These are phyloP conservation scores for Quercus glauca DNA, from an alignment of 306 rosid genomes.

Conservation along the genomic window DNA sequence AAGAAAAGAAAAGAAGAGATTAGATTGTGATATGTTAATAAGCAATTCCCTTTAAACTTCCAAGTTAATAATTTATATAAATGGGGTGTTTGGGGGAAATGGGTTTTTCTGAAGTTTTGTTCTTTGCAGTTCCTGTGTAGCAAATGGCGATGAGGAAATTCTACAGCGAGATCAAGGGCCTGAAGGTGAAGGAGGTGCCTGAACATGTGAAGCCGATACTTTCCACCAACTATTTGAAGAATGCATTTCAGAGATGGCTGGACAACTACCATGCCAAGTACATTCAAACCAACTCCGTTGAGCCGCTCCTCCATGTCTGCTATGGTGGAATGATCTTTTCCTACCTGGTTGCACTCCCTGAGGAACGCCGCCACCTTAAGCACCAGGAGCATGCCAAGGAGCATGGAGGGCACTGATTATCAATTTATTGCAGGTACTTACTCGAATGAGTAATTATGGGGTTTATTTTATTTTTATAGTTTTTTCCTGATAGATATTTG, in stretches of 20 bases:
- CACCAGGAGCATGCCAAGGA: slow-evolving; percentile 65
- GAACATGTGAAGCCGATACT: slow-evolving; percentile 59
- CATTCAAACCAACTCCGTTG: slow-evolving; percentile 64
- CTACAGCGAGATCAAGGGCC: slow-evolving; percentile 68
- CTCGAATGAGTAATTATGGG: background rate
- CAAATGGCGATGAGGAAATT: slow-evolving; percentile 68
- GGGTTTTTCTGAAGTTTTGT: background rate
- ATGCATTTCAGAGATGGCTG: slow-evolving; percentile 37
- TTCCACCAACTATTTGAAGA: slow-evolving; percentile 47
- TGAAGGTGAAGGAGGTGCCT: slow-evolving; percentile 68
- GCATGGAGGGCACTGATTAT: slow-evolving; percentile 55
- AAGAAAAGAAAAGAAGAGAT: too few species aligned
- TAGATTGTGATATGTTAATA: too few species aligned
- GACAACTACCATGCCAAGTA: slow-evolving; percentile 78
- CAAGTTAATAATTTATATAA: too few species aligned
- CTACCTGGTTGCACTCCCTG: slow-evolving; percentile 77
- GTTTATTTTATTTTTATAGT: background rate
- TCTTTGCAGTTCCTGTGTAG: background rate
- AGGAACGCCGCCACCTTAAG: slow-evolving; percentile 82
- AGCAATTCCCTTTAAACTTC: too few species aligned
- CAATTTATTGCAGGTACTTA: slow-evolving; percentile 13
- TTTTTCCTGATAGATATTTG: background rate
- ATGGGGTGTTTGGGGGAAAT: background rate
- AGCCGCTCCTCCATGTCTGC: slow-evolving; percentile 68
- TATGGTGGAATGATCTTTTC: slow-evolving; percentile 78